A percentile compares a stretch with the other conserved stretches of the same genome.
Evolutionary conservation across 306 rosid species (phyloP).

Genomic region (Fragaria ananassa): DNA sequence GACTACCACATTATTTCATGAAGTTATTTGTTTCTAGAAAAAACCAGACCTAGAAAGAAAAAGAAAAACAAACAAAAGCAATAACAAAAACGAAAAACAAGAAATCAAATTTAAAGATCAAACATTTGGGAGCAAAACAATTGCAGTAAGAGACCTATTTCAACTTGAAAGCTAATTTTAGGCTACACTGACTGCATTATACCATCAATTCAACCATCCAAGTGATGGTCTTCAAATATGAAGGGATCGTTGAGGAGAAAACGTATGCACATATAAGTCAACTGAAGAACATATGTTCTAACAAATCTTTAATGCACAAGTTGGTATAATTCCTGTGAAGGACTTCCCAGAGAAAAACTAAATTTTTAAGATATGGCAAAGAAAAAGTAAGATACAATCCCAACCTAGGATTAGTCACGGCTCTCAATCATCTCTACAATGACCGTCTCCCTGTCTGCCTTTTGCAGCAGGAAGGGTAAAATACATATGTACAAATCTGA

Average conservation of each 20-base stretch:
- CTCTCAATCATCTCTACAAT: slow-evolving; percentile 67
- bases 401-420: slow-evolving; percentile 51
- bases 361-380: slow-evolving; percentile 20
- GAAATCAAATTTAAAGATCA: not conserved
- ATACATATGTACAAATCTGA: slow-evolving; percentile 69
- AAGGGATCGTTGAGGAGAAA: not conserved
- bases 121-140: not conserved
- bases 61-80: too few species aligned
- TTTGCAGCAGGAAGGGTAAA: slow-evolving; percentile 55
- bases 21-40: too few species aligned
- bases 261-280: not conserved
- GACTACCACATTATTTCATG: too few species aligned
- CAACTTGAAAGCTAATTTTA: not conserved
- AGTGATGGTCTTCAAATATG: not conserved
- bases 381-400: slow-evolving; percentile 34
- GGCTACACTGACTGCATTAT: not conserved
- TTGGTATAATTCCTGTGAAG: slow-evolving; percentile 32
- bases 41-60: too few species aligned
- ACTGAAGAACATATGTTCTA: slow-evolving; percentile 17
- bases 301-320: slow-evolving; percentile 31
- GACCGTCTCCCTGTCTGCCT: slow-evolving; percentile 64
- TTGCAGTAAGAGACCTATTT: not conserved
- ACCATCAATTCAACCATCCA: not conserved
- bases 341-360: slow-evolving; percentile 30
- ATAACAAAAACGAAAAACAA: too few species aligned